Conservation (phyloP, 805 yeast genomes). For the Clavispora vitiphila region DNA sequence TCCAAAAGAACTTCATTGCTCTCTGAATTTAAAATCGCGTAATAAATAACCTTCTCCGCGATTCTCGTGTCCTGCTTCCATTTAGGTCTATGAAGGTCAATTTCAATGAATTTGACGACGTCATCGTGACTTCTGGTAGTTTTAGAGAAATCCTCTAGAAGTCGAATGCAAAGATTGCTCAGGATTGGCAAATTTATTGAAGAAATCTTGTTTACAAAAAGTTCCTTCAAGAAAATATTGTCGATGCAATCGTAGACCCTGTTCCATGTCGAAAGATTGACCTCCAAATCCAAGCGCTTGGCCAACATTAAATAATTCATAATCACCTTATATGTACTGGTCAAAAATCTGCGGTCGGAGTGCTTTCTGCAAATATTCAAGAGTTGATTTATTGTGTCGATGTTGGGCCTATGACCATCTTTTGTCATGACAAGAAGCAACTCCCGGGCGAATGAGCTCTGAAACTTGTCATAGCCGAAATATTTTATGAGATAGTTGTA, state of each 20-base stretch:
- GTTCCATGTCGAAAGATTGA: slow-evolving; percentile 32
- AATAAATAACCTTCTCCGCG: slow-evolving; percentile 23
- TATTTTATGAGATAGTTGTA: slow-evolving; percentile 36
- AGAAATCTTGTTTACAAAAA: slow-evolving; percentile 28
- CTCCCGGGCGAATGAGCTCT: slow-evolving; percentile 36
- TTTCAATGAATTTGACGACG: slow-evolving; percentile 29
- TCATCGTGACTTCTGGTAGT: slow-evolving; percentile 25
- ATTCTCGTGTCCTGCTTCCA: slow-evolving; percentile 29
- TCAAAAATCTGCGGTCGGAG: slow-evolving; percentile 25
- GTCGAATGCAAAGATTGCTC: slow-evolving; percentile 22
- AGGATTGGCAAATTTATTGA: slow-evolving; percentile 30
- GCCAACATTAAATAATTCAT: slow-evolving; percentile 27
- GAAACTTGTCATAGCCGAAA: slow-evolving; percentile 37
- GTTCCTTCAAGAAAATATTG: slow-evolving; percentile 36
- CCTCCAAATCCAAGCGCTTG: slow-evolving; percentile 19
- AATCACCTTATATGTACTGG: slow-evolving; percentile 29
- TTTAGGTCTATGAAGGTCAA: slow-evolving; percentile 21
- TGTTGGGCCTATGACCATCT: slow-evolving; percentile 37
- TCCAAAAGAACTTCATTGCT: slow-evolving; percentile 1
- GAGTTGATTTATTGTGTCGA: slow-evolving; percentile 35
- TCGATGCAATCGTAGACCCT: slow-evolving; percentile 33
- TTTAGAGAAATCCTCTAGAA: slow-evolving; percentile 31
- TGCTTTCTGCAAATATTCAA: slow-evolving; percentile 29
- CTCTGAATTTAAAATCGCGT: slow-evolving; percentile 3
- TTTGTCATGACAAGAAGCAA: slow-evolving; percentile 36